phyloP scores from a whole-genome alignment of 225 moss, liverwort and hornwort species.

The Climacium dendroides region DNA sequence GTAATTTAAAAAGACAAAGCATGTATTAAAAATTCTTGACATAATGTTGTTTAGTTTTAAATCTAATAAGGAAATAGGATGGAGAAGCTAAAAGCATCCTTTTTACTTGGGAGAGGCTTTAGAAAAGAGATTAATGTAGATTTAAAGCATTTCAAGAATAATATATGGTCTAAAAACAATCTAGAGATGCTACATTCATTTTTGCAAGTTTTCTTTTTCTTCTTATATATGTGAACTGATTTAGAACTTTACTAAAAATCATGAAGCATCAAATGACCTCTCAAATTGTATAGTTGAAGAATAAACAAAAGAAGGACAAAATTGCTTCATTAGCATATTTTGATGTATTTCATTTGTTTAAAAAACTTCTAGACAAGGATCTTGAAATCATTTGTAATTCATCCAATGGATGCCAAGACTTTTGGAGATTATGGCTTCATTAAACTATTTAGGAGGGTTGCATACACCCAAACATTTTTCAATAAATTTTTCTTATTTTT shows the following conservation, averaged over 20 bases:
- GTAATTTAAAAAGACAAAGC: rapidly evolving
- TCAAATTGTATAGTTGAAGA: neutral
- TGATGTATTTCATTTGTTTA: neutral
- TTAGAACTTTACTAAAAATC: neutral
- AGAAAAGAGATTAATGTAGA: neutral
- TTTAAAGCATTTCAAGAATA: neutral
- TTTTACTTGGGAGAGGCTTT: neutral
- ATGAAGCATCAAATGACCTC: neutral
- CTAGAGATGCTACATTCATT: neutral
- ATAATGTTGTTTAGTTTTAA: rapidly evolving
- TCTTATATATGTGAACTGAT: neutral
- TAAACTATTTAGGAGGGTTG: rapidly evolving
- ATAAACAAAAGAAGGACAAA: neutral
- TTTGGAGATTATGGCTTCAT: rapidly evolving
- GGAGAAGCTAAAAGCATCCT: neutral
- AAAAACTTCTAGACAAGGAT: neutral
- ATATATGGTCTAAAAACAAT: neutral
- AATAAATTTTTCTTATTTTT: neutral
- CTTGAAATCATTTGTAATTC: neutral
- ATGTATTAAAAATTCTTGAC: neutral
- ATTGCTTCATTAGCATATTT: neutral
- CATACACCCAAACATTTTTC: neutral
- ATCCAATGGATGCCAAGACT: neutral
- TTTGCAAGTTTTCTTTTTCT: neutral
- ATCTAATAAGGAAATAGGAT: too few species aligned